phyloP scores from a whole-genome alignment of 192 early-diverging fungal genomes.

The Backusella parvicylindrica region DNA sequence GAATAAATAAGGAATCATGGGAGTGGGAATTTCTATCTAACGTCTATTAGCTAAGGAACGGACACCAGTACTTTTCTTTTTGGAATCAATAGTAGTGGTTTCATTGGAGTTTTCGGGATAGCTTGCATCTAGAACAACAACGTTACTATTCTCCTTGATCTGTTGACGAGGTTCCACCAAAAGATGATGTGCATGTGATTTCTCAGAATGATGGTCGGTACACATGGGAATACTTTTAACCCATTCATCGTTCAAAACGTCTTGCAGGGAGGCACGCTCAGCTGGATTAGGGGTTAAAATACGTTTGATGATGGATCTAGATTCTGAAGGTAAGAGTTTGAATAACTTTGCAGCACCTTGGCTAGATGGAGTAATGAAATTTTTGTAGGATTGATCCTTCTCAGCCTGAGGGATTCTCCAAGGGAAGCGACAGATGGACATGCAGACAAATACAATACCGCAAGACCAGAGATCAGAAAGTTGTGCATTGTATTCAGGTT shows the following conservation, averaged over 20 bases:
- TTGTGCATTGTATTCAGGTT: slow-evolving; percentile 76
- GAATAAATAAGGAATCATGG: not conserved
- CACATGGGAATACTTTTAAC: slow-evolving; percentile 62
- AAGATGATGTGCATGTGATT: slow-evolving; percentile 30
- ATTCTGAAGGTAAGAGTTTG: slow-evolving; percentile 57
- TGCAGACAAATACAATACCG: slow-evolving; percentile 86
- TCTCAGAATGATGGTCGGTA: not conserved
- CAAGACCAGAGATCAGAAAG: slow-evolving; percentile 87
- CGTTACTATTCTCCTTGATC: slow-evolving; percentile 14
- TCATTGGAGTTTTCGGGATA: not conserved
- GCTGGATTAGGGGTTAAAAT: slow-evolving; percentile 62
- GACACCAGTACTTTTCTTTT: not conserved
- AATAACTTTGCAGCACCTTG: slow-evolving; percentile 47
- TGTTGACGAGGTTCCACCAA: slow-evolving; percentile 18
- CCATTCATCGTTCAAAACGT: slow-evolving; percentile 77
- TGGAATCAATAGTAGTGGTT: not conserved
- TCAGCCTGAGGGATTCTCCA: slow-evolving; percentile 60
- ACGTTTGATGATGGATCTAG: slow-evolving; percentile 54
- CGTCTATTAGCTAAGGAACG: not conserved
- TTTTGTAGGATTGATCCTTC: slow-evolving; percentile 58
- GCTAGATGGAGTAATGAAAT: slow-evolving; percentile 40
- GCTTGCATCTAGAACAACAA: slow-evolving; percentile 10
- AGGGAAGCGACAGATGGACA: slow-evolving; percentile 71
- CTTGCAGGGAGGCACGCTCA: slow-evolving; percentile 58
- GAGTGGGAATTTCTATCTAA: not conserved